These are phyloP conservation scores for Magnolia officinalis DNA, from an alignment of 164 flowering plant genomes.

Conservation along the genomic window DNA sequence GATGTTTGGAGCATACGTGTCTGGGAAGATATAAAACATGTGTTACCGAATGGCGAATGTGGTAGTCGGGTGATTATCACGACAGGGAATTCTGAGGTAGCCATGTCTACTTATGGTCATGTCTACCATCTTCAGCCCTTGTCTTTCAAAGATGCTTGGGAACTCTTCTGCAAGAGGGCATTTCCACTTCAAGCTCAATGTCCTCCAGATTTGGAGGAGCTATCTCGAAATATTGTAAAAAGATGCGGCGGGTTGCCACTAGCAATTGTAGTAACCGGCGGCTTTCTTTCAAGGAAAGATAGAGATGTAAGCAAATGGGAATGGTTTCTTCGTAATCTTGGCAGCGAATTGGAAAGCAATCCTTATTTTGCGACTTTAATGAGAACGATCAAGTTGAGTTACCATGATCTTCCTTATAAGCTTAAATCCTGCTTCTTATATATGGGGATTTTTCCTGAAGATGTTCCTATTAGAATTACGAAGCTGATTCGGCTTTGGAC, in stretches of 20 bases:
- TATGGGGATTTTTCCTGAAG: constrained; percentile 18
- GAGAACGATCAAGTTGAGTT: not conserved
- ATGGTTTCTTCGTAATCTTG: not conserved
- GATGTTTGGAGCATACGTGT: constrained; percentile 44
- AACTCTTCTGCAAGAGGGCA: constrained; percentile 6
- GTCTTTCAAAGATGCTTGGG: not conserved
- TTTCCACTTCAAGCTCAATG: not conserved
- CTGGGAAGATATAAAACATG: constrained; percentile 35
- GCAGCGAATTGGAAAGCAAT: not conserved
- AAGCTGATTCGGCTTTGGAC: constrained; percentile 18
- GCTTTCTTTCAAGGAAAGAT: not conserved
- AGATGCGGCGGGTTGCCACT: not conserved
- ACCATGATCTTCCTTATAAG: not conserved
- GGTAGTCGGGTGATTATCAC: constrained; percentile 43
- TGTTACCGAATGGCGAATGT: constrained; percentile 30
- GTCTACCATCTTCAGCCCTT: not conserved
- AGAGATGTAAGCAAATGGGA: not conserved
- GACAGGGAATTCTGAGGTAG: constrained; percentile 15
- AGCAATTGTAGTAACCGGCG: not conserved
- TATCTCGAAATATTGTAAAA: not conserved
- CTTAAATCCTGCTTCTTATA: constrained; percentile 3
- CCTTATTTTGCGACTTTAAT: not conserved
- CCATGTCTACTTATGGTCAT: not conserved
- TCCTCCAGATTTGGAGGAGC: not conserved
- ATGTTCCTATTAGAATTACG: constrained; percentile 3